A percentile compares a stretch with the other conserved stretches of the same genome.
Conservation (phyloP, 148 eudicot species). For the Rhododendron ferrugineum region DNA sequence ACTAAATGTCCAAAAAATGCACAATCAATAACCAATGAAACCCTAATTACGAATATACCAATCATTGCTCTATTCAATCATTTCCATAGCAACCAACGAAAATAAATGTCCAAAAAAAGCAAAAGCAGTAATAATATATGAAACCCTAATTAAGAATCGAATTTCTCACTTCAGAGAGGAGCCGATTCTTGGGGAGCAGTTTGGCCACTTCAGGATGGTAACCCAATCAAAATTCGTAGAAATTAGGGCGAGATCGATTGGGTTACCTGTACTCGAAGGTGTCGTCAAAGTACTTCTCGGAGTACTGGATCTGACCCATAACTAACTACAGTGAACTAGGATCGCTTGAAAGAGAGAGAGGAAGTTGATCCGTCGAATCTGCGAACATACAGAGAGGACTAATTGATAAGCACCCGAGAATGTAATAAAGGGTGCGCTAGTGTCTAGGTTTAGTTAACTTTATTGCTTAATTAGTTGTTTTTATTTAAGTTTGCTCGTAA, state of each 20-base stretch:
- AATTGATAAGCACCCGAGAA: no score
- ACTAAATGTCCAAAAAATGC: not conserved
- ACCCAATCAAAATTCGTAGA: slow-evolving; percentile 12
- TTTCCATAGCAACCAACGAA: not conserved
- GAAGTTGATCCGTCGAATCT: not conserved
- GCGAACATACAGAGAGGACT: not conserved
- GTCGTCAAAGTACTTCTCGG: slow-evolving; percentile 51
- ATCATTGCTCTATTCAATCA: not conserved
- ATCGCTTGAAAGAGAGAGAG: no score
- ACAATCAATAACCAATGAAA: not conserved
- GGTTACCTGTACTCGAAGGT: slow-evolving; percentile 39
- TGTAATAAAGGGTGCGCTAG: no score
- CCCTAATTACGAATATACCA: not conserved
- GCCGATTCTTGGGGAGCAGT: slow-evolving; percentile 75
- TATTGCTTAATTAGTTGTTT: no score
- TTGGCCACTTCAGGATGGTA: slow-evolving; percentile 78
- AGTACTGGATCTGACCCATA: slow-evolving; percentile 55
- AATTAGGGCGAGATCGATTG: not conserved
- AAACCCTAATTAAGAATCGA: not conserved
- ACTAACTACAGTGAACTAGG: not conserved
- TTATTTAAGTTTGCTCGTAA: no score
- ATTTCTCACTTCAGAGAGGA: slow-evolving; percentile 54
- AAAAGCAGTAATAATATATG: not conserved
- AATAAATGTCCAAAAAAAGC: not conserved
- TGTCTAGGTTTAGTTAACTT: no score